Evolutionary conservation across 768 basidiomycete species (phyloP), one percentile per base, ranked within the genome.

Genomic region (Amanita phalloides): DNA sequence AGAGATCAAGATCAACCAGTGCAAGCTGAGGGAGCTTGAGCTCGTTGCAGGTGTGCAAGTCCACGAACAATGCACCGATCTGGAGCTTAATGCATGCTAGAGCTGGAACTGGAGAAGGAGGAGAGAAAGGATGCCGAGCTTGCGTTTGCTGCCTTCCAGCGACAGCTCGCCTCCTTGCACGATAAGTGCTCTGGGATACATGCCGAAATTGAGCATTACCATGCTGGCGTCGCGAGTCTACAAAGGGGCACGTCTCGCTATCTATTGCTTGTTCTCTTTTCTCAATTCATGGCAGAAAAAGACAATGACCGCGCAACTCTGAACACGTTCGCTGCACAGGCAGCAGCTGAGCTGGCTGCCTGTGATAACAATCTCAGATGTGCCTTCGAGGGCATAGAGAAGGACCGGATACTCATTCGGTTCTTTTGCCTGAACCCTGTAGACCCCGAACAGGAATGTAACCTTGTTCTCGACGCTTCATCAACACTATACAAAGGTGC

Each of bases 21-120:
- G 86, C 67, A 87, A 90, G 57, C 62, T 86, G 48, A 76, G 73
- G 59, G 91, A 93, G 66, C 83, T 90, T 28, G 83, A 88, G 48
- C 74, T 94, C 51, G 74, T 90, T 2, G 76, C 79, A 51, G 78
- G 90, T 91, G 63, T 10, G 46, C 78, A 10, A 36, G 8, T 26
- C 8, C 13, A 10, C 4, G 9, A 13, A 20, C 35, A 8, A 13
- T 11, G 14, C 8, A 36, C n/a, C 33, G 6, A 3, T 14, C 14
- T 8, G 44, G 33, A 38, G 47, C 35, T 45, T n/a, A 36, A 45
- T 38, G 11, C 20, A 3, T 7, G 3, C 10, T 48, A 86, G 86
- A 77, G 8, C 65, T 90, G 46, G 82, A 79, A 57, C 68, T 71
- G 49, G 88, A 90, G 61, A 79, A 82, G 53, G 81, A 84, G 51